Base-by-base conservation (phyloP, 768 basidiomycete genomes). In the Mycena sanguinolenta region DNA sequence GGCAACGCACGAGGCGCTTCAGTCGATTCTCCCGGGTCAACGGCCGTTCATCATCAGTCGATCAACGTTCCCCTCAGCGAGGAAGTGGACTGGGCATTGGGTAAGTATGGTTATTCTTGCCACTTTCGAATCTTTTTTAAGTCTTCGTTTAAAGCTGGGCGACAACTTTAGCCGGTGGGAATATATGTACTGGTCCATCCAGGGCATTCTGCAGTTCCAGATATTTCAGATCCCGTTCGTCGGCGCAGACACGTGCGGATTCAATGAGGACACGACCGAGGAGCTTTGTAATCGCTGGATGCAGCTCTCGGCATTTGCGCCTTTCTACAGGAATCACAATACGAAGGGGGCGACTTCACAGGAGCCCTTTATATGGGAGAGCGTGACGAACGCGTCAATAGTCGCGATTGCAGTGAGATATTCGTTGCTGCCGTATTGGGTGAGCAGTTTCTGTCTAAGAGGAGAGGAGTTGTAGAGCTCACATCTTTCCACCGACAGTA, bases 241-340 rank as follows among this genome's bases (percentile, higher is more conserved):
- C n/a, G 94, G 94, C n/a, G 91, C 93, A 2, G 94, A 95, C 74
- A 89, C 91, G 10, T 91, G 90, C 77, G 90, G 90, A 27, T 91
- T 90, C 81, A 83, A 83, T 69, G 88, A 83, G 4, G 93, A 94
- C 77, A 90, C 91, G 16, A 87, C 92, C 73, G 93, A 95, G 78
- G 93, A 95, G 77, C 84, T 95, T 6, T 92, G 92, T 78, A 91
- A 90, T 73, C 87, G 94, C 27, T 95, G 94, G 94, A 94, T 93
- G 92, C 90, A 91, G 77, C 85, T 95, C 21, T 85, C 91, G 10
- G 94, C 93, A 1, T 95, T 95, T 78, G 86, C 86, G 27, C 94
- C 94, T 5, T 95, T 95, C 84, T 94, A 89, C 78, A 84, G 94
- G 65, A 95, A 95, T 78, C 94, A 95, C 78, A 92, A 92, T 70